These are phyloP conservation scores for Quercus glauca DNA, from an alignment of 306 rosid species.

Conservation along the genomic window DNA sequence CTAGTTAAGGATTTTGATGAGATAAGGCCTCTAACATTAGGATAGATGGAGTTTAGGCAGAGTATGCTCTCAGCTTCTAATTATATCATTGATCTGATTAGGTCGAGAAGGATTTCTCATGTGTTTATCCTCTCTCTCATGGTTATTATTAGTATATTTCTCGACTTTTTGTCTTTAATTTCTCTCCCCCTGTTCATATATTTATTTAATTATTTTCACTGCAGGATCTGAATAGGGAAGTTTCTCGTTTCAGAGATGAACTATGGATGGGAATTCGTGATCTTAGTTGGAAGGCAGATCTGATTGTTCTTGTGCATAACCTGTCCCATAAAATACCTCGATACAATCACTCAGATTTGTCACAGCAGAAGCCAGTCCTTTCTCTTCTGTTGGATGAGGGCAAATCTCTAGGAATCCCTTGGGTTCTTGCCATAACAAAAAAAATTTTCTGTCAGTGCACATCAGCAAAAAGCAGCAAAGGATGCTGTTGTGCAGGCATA, in stretches of 20 bases:
- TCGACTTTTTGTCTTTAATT: neutral
- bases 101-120: neutral
- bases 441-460: slow-evolving; percentile 94
- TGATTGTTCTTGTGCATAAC: slow-evolving; percentile 91
- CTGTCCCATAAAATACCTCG: slow-evolving; percentile 89
- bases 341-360: slow-evolving; percentile 43
- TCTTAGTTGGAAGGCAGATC: slow-evolving; percentile 74
- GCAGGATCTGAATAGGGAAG: slow-evolving; percentile 73
- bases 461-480: slow-evolving; percentile 75
- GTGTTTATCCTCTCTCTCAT: neutral
- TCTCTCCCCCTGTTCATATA: neutral
- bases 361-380: slow-evolving; percentile 71
- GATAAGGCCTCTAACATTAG: no score
- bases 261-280: slow-evolving; percentile 88
- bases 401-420: slow-evolving; percentile 92
- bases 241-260: slow-evolving; percentile 71
- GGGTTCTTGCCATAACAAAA: slow-evolving; percentile 97
- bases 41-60: neutral
- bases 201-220: slow-evolving; percentile 6
- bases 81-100: neutral
- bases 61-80: neutral
- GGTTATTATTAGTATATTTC: neutral
- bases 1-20: neutral
- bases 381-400: slow-evolving; percentile 89
- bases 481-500: slow-evolving; percentile 77